A percentile compares a stretch with the other conserved stretches of the same genome.
phyloP scores from a whole-genome alignment of 257 asterid genomes.

The Galeopsis tetrahit region DNA sequence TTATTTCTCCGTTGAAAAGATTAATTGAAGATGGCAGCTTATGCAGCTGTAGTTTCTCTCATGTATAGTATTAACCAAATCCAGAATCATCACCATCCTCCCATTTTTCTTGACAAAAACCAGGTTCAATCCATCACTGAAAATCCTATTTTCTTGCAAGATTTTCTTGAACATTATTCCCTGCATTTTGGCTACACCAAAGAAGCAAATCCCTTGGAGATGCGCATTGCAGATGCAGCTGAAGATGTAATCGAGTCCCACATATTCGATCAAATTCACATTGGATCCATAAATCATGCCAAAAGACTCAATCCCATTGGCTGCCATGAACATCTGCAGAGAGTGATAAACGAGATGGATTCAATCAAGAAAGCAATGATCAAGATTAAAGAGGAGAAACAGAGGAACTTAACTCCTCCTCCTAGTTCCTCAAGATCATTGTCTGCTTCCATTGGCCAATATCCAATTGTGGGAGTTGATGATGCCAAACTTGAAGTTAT shows the following conservation, averaged over 20 bases:
- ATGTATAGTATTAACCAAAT: conserved; percentile 4
- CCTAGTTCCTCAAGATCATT: background rate
- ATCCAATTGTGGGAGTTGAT: background rate
- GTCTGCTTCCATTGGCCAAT: background rate
- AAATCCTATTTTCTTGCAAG: background rate
- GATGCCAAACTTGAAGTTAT: background rate
- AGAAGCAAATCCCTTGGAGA: conserved; percentile 8
- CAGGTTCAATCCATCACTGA: conserved; percentile 14
- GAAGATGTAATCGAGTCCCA: conserved; percentile 19
- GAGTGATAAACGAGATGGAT: background rate
- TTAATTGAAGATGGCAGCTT: conserved; percentile 20
- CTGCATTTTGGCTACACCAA: background rate
- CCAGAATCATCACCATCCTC: conserved; percentile 13
- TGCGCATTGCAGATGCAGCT: conserved; percentile 9
- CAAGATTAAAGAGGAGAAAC: background rate
- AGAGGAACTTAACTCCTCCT: background rate
- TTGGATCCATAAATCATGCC: background rate
- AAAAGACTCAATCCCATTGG: background rate
- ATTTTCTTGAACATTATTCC: background rate
- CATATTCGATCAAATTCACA: background rate
- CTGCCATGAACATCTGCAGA: background rate
- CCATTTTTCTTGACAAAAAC: background rate
- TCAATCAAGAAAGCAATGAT: background rate
- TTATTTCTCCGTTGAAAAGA: too few relatives aligned
- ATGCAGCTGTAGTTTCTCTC: conserved; percentile 29